Evolutionary conservation across 345 rosid genomes (phyloP).

Genomic region (Raphanus raphanistrum): DNA sequence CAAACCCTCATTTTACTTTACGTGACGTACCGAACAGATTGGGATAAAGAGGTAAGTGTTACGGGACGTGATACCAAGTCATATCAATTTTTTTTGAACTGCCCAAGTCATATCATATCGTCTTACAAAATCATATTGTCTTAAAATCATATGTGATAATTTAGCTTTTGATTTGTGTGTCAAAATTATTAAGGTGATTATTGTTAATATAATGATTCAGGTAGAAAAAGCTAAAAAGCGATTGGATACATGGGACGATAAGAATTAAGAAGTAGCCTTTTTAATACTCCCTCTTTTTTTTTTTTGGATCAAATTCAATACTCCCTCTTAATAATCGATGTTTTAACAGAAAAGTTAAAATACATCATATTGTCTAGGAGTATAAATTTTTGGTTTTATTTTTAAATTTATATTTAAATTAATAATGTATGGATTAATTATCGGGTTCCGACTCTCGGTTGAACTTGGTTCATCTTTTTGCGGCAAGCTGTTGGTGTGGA

Average conservation of each 20-base stretch:
- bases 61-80: background rate
- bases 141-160: no score
- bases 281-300: no score
- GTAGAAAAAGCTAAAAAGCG: constrained; percentile 59
- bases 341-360: no score
- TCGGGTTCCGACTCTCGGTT: no score
- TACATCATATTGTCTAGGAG: no score
- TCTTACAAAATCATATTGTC: background rate
- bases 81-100: background rate
- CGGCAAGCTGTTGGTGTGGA: no score
- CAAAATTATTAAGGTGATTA: background rate
- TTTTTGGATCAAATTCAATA: background rate
- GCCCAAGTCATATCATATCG: background rate
- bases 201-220: constrained; percentile 32
- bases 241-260: constrained; percentile 61
- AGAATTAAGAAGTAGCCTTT: constrained; percentile 33
- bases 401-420: no score
- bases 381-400: no score
- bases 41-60: constrained; percentile 53
- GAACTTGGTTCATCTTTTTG: no score
- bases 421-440: no score
- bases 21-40: constrained; percentile 52
- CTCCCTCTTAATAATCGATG: no score
- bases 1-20: constrained; percentile 57
- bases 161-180: background rate